Base-by-base conservation (phyloP, 805 yeast species). In the Myxozyma vanderwaltii region DNA sequence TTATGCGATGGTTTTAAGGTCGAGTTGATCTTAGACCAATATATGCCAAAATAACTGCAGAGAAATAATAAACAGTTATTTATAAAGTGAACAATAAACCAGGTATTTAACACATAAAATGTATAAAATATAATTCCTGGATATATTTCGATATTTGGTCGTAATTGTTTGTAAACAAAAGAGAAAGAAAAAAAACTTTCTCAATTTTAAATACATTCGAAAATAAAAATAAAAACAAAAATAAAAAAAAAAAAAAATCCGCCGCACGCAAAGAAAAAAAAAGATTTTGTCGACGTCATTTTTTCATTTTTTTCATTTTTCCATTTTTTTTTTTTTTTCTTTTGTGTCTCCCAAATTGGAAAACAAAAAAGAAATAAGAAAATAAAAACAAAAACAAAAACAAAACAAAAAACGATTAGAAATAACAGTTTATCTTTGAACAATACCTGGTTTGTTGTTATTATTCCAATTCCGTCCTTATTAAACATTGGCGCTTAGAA, bases 1-100 rank as follows among this genome's bases (percentile, higher is more conserved):
- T 36, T 50, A 47, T 47, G 65, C 65, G 63, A 62, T 62, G 65
- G 65, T 62, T 62, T 62, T 62, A 62, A 62, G 65, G 65, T 45
- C 65, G 65, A 51, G 38, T 61, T 45, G 27, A 44, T 47, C 51
- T 47, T 21, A 40, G 33, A 39, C 19, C 8, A 26, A 24, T 7
- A 38, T 29, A 35, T 36, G 33, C 51, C 51, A 33, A 47, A 21
- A 27, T 21, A 15, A 19, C 12, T 15, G 13, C 10, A 29, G 33
- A 10, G 10, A 29, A 29, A 29, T 29, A 29, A 29, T 29, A 29
- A 29, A 29, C 33, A 29, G 10, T 29, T 7, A 29, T 29, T 26
- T 23, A 12, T 8, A 24, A 17, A 31, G 19, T 4, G 33, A 33
- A 7, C 17, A 33, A 47, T 33, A 31, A 31, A 46, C 29, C 21